Percentiles rank a stretch among this genome's conserved stretches.
phyloP scores from a whole-genome alignment of 768 basidiomycete genomes.

The Coprinopsis cinerea region DNA sequence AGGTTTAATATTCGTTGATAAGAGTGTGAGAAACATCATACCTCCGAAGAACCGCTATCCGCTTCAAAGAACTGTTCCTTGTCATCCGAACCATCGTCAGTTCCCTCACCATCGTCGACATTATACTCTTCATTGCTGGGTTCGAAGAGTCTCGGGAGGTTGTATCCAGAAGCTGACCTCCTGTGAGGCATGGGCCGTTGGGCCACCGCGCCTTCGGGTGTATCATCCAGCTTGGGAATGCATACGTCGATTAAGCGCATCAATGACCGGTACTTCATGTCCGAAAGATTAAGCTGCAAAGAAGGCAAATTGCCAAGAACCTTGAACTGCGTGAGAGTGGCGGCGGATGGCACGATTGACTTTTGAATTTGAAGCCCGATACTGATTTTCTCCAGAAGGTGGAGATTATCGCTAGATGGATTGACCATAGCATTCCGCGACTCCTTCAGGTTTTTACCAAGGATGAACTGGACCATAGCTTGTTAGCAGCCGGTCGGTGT shows the following conservation, averaged over 20 bases:
- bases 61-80: conserved; percentile 69
- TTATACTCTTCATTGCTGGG: conserved; percentile 59
- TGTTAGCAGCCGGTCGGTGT: conserved; percentile 30
- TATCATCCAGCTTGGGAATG: conserved; percentile 72
- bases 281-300: conserved; percentile 85
- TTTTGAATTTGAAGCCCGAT: conserved; percentile 86
- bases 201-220: conserved; percentile 14
- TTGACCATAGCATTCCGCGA: conserved; percentile 76
- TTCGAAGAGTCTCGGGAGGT: conserved; percentile 51
- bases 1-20: conserved; percentile 1
- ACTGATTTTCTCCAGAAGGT: conserved; percentile 88
- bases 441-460: conserved; percentile 77
- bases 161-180: conserved; percentile 33
- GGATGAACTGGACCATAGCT: conserved; percentile 58
- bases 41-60: conserved; percentile 53
- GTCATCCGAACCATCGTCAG: conserved; percentile 30
- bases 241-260: conserved; percentile 91
- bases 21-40: conserved; percentile 18
- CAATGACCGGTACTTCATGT: conserved; percentile 84
- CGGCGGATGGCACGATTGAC: conserved; percentile 82
- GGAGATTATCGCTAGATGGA: conserved; percentile 53
- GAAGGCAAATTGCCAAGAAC: conserved; percentile 83
- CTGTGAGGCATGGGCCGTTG: conserved; percentile 13
- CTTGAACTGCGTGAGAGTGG: conserved; percentile 84
- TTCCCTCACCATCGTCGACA: conserved; percentile 43